Base-by-base conservation (phyloP, 352 stramenopile genomes). In the Elongisporangium anandrum region DNA sequence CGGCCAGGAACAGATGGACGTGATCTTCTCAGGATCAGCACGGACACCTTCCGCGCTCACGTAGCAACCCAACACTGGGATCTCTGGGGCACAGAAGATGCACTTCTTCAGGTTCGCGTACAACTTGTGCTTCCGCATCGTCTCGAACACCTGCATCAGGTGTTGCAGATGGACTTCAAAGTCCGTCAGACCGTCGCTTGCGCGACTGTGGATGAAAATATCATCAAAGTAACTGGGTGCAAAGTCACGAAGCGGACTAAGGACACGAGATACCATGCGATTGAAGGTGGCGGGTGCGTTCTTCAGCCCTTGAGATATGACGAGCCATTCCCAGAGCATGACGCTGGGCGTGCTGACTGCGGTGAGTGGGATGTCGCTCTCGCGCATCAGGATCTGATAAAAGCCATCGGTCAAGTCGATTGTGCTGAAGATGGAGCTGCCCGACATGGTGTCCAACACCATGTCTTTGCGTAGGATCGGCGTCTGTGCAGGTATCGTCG, bases 311-410 rank as follows among this genome's bases (percentile, higher is more conserved):
- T 70, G 57, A 0, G 60, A 60, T 59, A 71, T 70, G 19, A 70
- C 63, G 0, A 79, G 41, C 29, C 60, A 72, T 54, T 79, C 61
- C 58, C 63, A 79, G 9, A 79, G 60, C 56, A 74, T 68, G 0
- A 67, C 59, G 20, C 57, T 69, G 0, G 65, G 65, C 2, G 67
- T 69, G 34, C 53, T 68, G 2, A 74, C 56, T 0, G 71, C 65
- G 2, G 68, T 79, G 1, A 74, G 50, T 1, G 50, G 59, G 0
- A 70, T 64, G 45, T 74, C 63, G 3, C 39, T 41, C 22, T 65
- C 52, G 7, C 23, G 54, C 39, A 62, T 62, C 0, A 65, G 49
- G 49, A 63, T 57, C 8, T 65, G 56, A 52, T 62, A 63, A 9
- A 66, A 63, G 4, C 26, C 54, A 13, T 63, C 55, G 0, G 23